Conservation (phyloP, 192 early-diverging fungal species). For the Mortierella antarctica region DNA sequence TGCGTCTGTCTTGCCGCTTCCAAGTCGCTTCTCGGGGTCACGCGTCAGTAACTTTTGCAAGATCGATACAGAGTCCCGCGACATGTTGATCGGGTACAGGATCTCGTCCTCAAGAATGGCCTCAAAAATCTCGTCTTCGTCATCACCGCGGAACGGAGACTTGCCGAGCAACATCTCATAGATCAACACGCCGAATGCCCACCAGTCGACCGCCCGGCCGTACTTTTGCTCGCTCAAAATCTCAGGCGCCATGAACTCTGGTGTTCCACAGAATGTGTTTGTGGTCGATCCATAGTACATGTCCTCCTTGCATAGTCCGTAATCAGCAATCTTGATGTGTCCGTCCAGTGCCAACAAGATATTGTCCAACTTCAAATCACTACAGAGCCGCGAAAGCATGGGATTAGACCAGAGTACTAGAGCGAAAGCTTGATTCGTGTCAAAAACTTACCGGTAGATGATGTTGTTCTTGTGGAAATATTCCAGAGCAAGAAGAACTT, state of each 20-base stretch:
- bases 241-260: constrained; percentile 99
- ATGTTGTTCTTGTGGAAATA: constrained; percentile 97
- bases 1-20: constrained; percentile 83
- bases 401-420: too few species aligned
- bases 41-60: constrained; percentile 90
- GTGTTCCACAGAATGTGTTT: constrained; percentile 97
- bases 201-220: constrained; percentile 98
- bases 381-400: neutral
- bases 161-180: constrained; percentile 94
- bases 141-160: constrained; percentile 94
- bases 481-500: constrained; percentile 93
- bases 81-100: constrained; percentile 94
- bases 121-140: constrained; percentile 98
- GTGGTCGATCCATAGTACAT: constrained; percentile 91
- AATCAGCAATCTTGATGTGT: constrained; percentile 98
- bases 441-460: constrained; percentile 74
- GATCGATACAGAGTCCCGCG: constrained; percentile 90
- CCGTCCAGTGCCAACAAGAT: constrained; percentile 92
- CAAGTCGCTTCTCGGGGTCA: constrained; percentile 88
- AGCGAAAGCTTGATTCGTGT: neutral
- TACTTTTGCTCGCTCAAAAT: constrained; percentile 96
- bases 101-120: constrained; percentile 97
- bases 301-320: constrained; percentile 97
- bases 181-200: constrained; percentile 92
- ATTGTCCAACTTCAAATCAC: constrained; percentile 98